Conservation (phyloP, 352 stramenopile genomes). For the Saprolegnia diclina region DNA sequence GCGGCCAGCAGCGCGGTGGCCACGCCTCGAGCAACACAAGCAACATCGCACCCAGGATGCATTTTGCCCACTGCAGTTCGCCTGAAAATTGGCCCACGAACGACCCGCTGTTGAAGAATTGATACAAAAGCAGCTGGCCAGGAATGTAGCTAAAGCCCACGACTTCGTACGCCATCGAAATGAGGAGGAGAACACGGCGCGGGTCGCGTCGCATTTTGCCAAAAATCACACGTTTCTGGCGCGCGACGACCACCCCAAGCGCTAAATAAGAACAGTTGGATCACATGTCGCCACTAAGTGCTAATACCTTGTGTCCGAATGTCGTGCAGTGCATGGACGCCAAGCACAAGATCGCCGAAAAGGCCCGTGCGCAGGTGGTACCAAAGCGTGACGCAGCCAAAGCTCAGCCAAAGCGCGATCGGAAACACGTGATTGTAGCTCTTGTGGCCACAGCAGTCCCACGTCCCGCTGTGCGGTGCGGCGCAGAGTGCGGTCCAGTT, state of each 20-base stretch:
- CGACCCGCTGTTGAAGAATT: not conserved
- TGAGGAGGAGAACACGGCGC: constrained; percentile 11
- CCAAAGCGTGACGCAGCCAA: not conserved
- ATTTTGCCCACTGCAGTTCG: not conserved
- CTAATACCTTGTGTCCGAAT: constrained; percentile 23
- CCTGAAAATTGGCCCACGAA: constrained; percentile 7
- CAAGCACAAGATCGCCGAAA: constrained; percentile 3
- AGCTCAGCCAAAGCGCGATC: constrained; percentile 3
- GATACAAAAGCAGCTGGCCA: constrained; percentile 14
- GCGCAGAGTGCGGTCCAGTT: not conserved
- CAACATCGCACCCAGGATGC: not conserved
- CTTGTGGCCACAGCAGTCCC: not conserved
- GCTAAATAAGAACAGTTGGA: not conserved
- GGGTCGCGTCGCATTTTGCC: constrained; percentile 11
- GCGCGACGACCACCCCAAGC: constrained; percentile 18
- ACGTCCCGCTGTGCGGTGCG: not conserved
- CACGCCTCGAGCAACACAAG: not conserved
- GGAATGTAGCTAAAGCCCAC: constrained; percentile 27
- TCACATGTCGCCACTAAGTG: not conserved
- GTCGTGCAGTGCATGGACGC: constrained; percentile 19
- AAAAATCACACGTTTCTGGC: constrained; percentile 16
- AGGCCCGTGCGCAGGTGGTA: constrained; percentile 8
- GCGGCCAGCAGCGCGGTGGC: not conserved
- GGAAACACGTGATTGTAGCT: constrained; percentile 6
- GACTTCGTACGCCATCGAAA: constrained; percentile 20